phyloP scores from a whole-genome alignment of 257 asterid genomes.

The Handroanthus guayacan region DNA sequence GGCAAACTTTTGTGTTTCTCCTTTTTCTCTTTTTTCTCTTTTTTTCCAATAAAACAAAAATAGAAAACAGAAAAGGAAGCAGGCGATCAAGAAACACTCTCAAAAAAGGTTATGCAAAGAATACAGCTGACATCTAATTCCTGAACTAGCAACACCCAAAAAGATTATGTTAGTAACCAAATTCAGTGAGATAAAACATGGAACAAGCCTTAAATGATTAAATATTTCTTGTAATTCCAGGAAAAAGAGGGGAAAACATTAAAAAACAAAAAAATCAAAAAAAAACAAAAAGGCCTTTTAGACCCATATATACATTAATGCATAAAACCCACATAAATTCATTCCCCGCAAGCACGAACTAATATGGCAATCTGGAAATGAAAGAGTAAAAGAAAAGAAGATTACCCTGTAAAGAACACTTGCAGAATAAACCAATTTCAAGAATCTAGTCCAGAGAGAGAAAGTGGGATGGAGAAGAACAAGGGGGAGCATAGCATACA shows the following conservation, averaged over 20 bases:
- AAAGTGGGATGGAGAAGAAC: constrained; percentile 30
- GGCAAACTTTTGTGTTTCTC: not conserved
- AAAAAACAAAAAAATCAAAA: not conserved
- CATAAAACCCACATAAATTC: constrained; percentile 15
- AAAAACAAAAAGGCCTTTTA: not conserved
- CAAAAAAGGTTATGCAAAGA: not conserved
- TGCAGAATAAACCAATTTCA: constrained; percentile 35
- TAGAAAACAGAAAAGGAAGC: not conserved
- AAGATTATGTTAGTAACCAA: constrained; percentile 19
- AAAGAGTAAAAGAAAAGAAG: constrained; percentile 25
- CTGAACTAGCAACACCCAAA: constrained; percentile 26
- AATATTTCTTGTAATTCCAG: constrained; percentile 18
- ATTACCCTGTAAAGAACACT: constrained; percentile 49
- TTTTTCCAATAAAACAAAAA: not conserved
- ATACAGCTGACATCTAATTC: constrained; percentile 3
- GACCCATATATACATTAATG: constrained; percentile 26
- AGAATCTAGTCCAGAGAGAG: constrained; percentile 45
- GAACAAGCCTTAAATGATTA: constrained; percentile 17
- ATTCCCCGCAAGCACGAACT: constrained; percentile 8
- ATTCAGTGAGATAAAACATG: constrained; percentile 30
- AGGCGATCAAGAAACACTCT: constrained; percentile 10
- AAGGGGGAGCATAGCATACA: constrained; percentile 19
- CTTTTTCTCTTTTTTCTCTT: constrained; percentile 17
- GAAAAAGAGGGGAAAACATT: too few species aligned
- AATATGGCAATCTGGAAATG: constrained; percentile 3